These are phyloP conservation scores for Colletotrichum sp. DNA, from an alignment of 2,329 filamentous ascomycete species.

Conservation along the genomic window DNA sequence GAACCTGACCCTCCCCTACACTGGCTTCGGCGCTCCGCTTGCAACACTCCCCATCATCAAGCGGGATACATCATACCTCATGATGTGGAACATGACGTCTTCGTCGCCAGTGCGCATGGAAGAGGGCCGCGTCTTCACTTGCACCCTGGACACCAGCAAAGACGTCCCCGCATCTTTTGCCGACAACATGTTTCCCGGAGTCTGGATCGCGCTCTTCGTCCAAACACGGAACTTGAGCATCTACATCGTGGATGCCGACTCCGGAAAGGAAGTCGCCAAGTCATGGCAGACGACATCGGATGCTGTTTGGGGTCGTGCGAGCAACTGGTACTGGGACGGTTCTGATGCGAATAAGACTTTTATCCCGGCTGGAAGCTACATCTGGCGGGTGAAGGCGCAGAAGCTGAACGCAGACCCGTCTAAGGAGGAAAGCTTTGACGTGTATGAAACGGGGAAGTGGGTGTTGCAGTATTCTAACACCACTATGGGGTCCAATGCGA, in stretches of 20 bases:
- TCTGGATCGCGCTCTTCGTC: neutral
- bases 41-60: neutral
- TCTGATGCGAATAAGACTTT: neutral
- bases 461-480: neutral
- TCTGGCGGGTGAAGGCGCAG: neutral
- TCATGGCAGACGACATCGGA: neutral
- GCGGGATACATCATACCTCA: neutral
- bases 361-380: neutral
- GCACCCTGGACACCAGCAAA: neutral
- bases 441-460: neutral
- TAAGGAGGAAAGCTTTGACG: neutral
- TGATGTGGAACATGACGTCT: neutral
- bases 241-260: neutral
- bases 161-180: neutral
- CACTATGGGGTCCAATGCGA: neutral
- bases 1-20: neutral
- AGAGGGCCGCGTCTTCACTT: neutral
- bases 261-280: neutral
- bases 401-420: neutral
- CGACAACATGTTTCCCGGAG: neutral
- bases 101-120: neutral
- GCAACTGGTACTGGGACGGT: slow-evolving; percentile 2
- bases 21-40: neutral
- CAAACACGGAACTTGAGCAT: neutral
- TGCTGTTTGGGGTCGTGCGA: neutral